Evolutionary conservation across 352 stramenopile species (phyloP).

Genomic region (Paralagenidium karlingii): DNA sequence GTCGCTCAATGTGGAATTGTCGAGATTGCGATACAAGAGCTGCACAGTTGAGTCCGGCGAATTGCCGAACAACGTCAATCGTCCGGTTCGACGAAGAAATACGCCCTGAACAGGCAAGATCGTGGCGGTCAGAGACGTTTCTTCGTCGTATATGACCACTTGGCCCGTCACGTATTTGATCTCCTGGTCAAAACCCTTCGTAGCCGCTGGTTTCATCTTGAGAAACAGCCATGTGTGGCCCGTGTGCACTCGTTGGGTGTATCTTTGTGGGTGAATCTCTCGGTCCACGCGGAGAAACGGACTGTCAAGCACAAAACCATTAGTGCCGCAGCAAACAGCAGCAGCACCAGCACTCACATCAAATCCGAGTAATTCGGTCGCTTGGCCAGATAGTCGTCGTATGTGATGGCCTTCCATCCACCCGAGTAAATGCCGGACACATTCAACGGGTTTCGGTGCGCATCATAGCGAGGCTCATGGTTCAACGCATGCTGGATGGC

Average conservation of each 20-base stretch:
- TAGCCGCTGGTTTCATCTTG: slow-evolving; percentile 62
- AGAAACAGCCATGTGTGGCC: slow-evolving; percentile 70
- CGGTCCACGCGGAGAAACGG: slow-evolving; percentile 63
- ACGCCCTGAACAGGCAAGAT: slow-evolving; percentile 76
- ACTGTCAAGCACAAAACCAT: slow-evolving; percentile 6
- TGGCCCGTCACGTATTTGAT: slow-evolving; percentile 70
- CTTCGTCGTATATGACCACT: slow-evolving; percentile 74
- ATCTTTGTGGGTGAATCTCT: slow-evolving; percentile 66
- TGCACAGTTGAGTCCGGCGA: slow-evolving; percentile 67
- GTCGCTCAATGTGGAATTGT: not conserved
- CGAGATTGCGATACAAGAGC: slow-evolving; percentile 50
- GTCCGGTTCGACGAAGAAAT: slow-evolving; percentile 55
- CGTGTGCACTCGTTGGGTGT: slow-evolving; percentile 52
- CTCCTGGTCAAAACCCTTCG: slow-evolving; percentile 51
- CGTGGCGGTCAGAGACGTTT: slow-evolving; percentile 58
- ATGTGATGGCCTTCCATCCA: slow-evolving; percentile 2
- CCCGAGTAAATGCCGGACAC: slow-evolving; percentile 72
- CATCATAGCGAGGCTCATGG: slow-evolving; percentile 27
- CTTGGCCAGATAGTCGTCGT: slow-evolving; percentile 46
- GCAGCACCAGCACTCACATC: slow-evolving; percentile 18
- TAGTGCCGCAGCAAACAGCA: not conserved
- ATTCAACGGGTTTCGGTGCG: slow-evolving; percentile 28
- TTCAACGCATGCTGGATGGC: slow-evolving; percentile 37
- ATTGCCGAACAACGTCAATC: slow-evolving; percentile 75
- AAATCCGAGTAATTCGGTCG: slow-evolving; percentile 49